Conservation (phyloP, 1,284 basidiomycete genomes). For the Puccinia horiana region DNA sequence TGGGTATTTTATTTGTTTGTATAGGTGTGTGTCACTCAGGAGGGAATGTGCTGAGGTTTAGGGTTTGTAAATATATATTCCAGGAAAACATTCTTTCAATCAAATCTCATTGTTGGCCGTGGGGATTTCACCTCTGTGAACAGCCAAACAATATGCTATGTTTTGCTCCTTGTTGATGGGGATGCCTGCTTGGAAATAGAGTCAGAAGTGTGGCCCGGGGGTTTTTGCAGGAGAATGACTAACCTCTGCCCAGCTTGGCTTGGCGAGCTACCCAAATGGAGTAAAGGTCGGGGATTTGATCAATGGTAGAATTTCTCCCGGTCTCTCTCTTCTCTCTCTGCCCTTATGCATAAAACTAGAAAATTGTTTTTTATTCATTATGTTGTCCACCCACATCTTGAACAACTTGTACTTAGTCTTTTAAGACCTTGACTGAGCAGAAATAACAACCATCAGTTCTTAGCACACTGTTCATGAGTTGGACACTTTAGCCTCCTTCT, state of each 20-base stretch:
- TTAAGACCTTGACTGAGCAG: too few species aligned
- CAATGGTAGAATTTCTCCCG: too few species aligned
- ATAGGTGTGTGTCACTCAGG: not conserved
- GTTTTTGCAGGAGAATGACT: not conserved
- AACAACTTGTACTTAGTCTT: too few species aligned
- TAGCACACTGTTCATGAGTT: too few species aligned
- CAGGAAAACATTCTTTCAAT: not conserved
- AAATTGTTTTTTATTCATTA: too few species aligned
- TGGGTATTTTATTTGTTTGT: not conserved
- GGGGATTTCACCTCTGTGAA: not conserved
- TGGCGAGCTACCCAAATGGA: not conserved
- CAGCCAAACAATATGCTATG: not conserved
- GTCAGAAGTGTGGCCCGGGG: not conserved
- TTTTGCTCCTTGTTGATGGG: not conserved
- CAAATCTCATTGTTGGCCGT: not conserved
- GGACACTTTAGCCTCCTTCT: too few species aligned
- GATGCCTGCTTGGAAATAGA: not conserved
- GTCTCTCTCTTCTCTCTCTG: too few species aligned
- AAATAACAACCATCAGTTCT: too few species aligned
- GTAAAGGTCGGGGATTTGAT: not conserved
- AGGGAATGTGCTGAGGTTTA: not conserved
- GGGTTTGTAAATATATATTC: not conserved
- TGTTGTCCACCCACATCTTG: too few species aligned
- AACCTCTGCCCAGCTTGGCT: slow-evolving; percentile 4
- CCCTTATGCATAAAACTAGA: too few species aligned